Conservation (phyloP, 2,329 filamentous ascomycete species). For the Cercospora berteroae region DNA sequence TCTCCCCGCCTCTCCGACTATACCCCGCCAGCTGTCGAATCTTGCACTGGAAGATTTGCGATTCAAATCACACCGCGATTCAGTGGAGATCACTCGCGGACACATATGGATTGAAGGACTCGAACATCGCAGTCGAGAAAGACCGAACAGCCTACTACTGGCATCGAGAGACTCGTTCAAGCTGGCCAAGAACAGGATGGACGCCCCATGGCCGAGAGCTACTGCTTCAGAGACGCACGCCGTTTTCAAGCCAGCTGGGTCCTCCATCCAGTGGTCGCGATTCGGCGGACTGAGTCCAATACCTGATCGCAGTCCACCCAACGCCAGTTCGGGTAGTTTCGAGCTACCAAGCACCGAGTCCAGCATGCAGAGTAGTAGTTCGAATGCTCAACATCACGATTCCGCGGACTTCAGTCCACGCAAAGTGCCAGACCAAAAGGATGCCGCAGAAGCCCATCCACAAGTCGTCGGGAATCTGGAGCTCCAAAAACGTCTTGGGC, state of each 20-base stretch:
- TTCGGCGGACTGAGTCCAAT: slow-evolving; percentile 33
- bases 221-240: neutral
- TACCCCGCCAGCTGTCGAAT: slow-evolving; percentile 23
- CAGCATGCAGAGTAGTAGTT: neutral
- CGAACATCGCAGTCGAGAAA: slow-evolving; percentile 13
- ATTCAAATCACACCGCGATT: slow-evolving; percentile 33
- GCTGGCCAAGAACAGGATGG: slow-evolving; percentile 30
- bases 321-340: slow-evolving; percentile 5
- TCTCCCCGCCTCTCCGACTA: slow-evolving; percentile 22
- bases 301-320: slow-evolving; percentile 34
- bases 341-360: neutral
- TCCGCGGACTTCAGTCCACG: neutral
- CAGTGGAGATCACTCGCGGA: slow-evolving; percentile 31
- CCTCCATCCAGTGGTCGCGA: slow-evolving; percentile 16
- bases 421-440: neutral
- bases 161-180: slow-evolving; percentile 32
- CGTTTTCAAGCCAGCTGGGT: neutral
- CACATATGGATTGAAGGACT: slow-evolving; percentile 23
- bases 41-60: slow-evolving; percentile 26
- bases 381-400: neutral
- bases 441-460: neutral
- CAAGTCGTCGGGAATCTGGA: neutral
- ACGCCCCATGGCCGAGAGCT: slow-evolving; percentile 22
- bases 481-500: neutral
- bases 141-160: slow-evolving; percentile 24